Evolutionary conservation across 2,329 filamentous ascomycete species (phyloP).

Genomic region (Colletotrichum scovillei): DNA sequence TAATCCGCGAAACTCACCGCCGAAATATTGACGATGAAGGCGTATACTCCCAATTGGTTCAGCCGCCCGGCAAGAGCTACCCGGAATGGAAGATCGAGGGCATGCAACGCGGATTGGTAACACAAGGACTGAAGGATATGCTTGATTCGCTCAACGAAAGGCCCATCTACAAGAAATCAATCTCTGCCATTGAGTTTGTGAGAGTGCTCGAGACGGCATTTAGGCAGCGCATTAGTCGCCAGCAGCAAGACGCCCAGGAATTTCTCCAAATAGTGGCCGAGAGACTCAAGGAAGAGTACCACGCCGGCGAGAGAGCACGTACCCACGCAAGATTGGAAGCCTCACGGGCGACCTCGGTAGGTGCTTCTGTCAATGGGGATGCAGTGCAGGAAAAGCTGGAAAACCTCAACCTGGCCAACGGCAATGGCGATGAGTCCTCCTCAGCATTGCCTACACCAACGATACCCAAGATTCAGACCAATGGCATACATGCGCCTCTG

Average conservation of each 20-base stretch:
- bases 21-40: constrained; percentile 81
- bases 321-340: constrained; percentile 58
- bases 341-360: constrained; percentile 34
- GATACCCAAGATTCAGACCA: constrained; percentile 29
- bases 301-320: constrained; percentile 82
- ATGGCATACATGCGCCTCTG: constrained; percentile 20
- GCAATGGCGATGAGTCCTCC: constrained; percentile 21
- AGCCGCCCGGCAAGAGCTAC: constrained; percentile 54
- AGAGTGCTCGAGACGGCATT: constrained; percentile 87
- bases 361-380: constrained; percentile 36
- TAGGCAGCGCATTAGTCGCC: constrained; percentile 87
- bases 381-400: constrained; percentile 46
- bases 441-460: constrained; percentile 32
- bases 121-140: constrained; percentile 89
- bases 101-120: constrained; percentile 85
- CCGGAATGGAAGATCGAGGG: constrained; percentile 72
- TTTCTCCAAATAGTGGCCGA: constrained; percentile 95
- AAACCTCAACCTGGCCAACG: constrained; percentile 39
- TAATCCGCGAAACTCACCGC: constrained; percentile 91
- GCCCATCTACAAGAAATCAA: constrained; percentile 93
- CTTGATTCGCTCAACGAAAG: constrained; percentile 93
- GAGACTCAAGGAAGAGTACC: constrained; percentile 92
- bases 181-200: constrained; percentile 88
- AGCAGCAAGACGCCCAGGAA: constrained; percentile 98
- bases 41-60: constrained; percentile 76